Base-by-base conservation (phyloP, 1,139 yeast genomes). In the Magnusiomyces paraingens region DNA sequence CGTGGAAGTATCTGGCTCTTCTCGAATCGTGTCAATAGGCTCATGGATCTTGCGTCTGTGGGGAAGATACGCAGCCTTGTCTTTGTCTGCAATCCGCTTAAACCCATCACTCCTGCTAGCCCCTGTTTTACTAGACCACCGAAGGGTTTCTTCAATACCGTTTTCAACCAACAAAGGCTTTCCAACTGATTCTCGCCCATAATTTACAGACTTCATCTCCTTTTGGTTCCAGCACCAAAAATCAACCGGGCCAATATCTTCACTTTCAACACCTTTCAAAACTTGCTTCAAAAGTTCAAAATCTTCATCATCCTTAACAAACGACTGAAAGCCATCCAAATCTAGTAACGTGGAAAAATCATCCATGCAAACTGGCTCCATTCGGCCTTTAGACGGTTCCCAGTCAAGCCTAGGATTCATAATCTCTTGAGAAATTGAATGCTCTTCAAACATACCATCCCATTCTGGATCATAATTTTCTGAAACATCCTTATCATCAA, bases 61-160 rank as follows among this genome's bases (percentile, higher is more conserved):
- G 2, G 95, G 94, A 53, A 91, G 74, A 63, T 89, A 91, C 56
- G 81, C 86, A 11, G 80, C 73, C 66, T 91, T 91, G 52, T 83
- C 79, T 0, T 80, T 76, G 61, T 89, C 96, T 0, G 85, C 79
- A 43, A 89, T 83, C 66, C 86, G 86, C 52, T 72, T 72, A 66
- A 84, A 88, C 0, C 96, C 96, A 56, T 84, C 82, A 48, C 91
- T 82, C 63, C 82, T 79, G 64, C 87, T 86, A 1, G 89, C 76
- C 0, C 90, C 90, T 0, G 84, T 72, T 53, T n/a, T 56, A 57
- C 40, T 58, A 54, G 38, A 57, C 52, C 38, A 57, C 51, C 44
- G 57, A 36, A 29, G 53, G 47, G 29, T 35, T 45, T 44, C 51
- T 38, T 52, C 60, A 11, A 47, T n/a, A 4, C 42, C 50, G n/a